Percentiles rank a stretch among this genome's conserved stretches.
Evolutionary conservation across 2,329 filamentous ascomycete genomes (phyloP).

Genomic region (Amylocarpus encephaloides): DNA sequence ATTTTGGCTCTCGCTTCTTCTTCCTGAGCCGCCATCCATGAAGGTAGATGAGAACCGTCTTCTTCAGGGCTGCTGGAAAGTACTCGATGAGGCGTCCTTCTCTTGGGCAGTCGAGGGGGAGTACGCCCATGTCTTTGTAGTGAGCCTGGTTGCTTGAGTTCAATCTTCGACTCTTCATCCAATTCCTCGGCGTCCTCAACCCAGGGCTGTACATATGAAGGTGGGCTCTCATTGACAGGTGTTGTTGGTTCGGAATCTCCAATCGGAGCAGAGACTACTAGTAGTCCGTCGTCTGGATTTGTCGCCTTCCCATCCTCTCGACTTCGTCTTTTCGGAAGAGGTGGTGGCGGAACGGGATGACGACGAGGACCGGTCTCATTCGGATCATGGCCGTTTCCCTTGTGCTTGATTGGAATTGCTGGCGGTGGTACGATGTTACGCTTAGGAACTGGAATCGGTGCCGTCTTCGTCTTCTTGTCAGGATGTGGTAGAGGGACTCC

Average conservation of each 20-base stretch:
- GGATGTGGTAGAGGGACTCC: slow-evolving; percentile 71
- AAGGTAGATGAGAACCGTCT: slow-evolving; percentile 27
- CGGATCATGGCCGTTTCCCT: slow-evolving; percentile 29
- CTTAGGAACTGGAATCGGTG: slow-evolving; percentile 52
- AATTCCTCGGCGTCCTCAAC: slow-evolving; percentile 32
- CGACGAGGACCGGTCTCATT: slow-evolving; percentile 12
- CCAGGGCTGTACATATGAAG: slow-evolving; percentile 31
- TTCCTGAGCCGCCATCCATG: slow-evolving; percentile 32
- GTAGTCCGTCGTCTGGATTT: slow-evolving; percentile 44
- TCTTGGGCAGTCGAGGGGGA: slow-evolving; percentile 24
- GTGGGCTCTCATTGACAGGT: slow-evolving; percentile 37
- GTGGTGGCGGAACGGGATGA: slow-evolving; percentile 38
- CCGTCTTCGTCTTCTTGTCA: slow-evolving; percentile 52
- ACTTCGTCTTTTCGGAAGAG: slow-evolving; percentile 37
- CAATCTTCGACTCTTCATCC: slow-evolving; percentile 10
- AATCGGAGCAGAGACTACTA: slow-evolving; percentile 61
- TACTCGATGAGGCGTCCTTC: slow-evolving; percentile 19
- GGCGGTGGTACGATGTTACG: slow-evolving; percentile 53
- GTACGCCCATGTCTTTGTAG: neutral
- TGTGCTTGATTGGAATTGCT: slow-evolving; percentile 10
- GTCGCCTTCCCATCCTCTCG: slow-evolving; percentile 32
- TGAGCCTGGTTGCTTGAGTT: neutral
- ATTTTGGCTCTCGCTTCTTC: slow-evolving; percentile 31
- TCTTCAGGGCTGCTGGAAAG: slow-evolving; percentile 30
- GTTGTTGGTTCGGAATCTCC: slow-evolving; percentile 54